Evolutionary conservation across 495 filamentous ascomycete species (phyloP), one percentile per base, ranked within the genome.

Genomic region (Aspergillus panamensis): DNA sequence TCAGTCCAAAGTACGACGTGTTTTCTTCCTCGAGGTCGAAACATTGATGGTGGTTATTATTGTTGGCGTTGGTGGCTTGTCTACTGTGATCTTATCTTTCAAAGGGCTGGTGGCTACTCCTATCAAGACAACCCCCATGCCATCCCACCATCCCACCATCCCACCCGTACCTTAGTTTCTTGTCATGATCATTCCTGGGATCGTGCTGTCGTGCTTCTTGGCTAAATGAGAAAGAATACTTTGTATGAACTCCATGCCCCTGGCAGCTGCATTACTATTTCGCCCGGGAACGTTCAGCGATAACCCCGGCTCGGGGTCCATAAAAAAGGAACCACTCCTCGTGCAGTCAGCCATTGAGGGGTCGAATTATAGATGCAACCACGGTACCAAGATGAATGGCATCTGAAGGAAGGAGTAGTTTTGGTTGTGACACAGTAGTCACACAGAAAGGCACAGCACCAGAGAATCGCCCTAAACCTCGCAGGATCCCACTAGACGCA

Each of bases 401-500:
- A 19, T 17, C 4, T 19, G 37, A 40, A 40, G 13, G 12, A 40
- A 5, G 42, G n/a, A 16, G 9, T 20, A 17, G n/a, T 20, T 45
- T 6, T n/a, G 42, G 42, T 45, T n/a, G n/a, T 21, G 42, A 45
- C 42, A 45, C 42, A 10, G 42, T n/a, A n/a, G n/a, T n/a, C n/a
- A n/a, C n/a, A n/a, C n/a, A n/a, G 9, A 45, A 45, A 45, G 19
- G 40, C 2, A 44, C 14, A 12, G 8, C 33, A 32, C 33, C 33
- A 20, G 8, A 31, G 33, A 58, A 33, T 39, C 31, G 6, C 42
- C 30, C 49, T 48, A 42, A 40, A 53, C 17, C 48, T 51, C 40
- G 35, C 52, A 51, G 51, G 51, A 55, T 51, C 42, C 39, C 52
- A 49, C 42, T 45, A 55, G 53, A 42, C 12, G 43, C 33, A 19